These are phyloP conservation scores for Venustampulla echinocandica DNA, from an alignment of 495 filamentous ascomycete species.

Conservation along the genomic window DNA sequence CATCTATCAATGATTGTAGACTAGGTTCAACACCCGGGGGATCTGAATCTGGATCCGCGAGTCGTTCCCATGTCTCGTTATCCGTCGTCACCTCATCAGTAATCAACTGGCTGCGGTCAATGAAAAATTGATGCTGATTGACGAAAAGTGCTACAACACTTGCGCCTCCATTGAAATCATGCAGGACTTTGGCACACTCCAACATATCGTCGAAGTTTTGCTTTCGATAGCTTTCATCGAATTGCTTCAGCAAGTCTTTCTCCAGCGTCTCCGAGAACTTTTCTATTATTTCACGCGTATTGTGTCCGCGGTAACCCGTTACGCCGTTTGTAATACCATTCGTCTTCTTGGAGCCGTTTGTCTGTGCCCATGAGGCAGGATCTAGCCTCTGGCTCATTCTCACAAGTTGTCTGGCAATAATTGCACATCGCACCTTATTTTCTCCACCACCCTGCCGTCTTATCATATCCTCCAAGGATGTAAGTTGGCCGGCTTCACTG, in stretches of 20 bases:
- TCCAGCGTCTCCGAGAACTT: constrained; percentile 94
- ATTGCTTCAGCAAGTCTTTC: constrained; percentile 90
- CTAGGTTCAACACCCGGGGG: constrained; percentile 86
- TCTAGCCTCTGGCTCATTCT: constrained; percentile 82
- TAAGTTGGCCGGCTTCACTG: constrained; percentile 71
- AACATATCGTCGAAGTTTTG: constrained; percentile 95
- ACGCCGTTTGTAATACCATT: constrained; percentile 49
- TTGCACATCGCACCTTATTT: constrained; percentile 79
- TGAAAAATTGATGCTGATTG: constrained; percentile 99
- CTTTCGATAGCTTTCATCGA: constrained; percentile 89
- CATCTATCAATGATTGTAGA: constrained; percentile 82
- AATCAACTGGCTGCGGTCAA: constrained; percentile 80
- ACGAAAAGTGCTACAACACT: constrained; percentile 94
- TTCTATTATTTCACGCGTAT: constrained; percentile 86
- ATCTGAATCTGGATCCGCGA: constrained; percentile 90
- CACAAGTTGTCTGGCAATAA: constrained; percentile 81
- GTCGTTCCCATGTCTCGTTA: constrained; percentile 75
- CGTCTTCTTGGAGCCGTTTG: constrained; percentile 42
- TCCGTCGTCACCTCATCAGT: constrained; percentile 82
- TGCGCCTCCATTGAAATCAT: constrained; percentile 91
- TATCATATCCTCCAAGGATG: constrained; percentile 65
- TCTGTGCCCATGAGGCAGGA: constrained; percentile 57
- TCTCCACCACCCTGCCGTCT: constrained; percentile 69
- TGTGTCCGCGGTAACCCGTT: constrained; percentile 37
- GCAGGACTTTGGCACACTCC: constrained; percentile 84